Base-by-base conservation (phyloP, 1,284 basidiomycete species). In the Sporisorium exsertum region DNA sequence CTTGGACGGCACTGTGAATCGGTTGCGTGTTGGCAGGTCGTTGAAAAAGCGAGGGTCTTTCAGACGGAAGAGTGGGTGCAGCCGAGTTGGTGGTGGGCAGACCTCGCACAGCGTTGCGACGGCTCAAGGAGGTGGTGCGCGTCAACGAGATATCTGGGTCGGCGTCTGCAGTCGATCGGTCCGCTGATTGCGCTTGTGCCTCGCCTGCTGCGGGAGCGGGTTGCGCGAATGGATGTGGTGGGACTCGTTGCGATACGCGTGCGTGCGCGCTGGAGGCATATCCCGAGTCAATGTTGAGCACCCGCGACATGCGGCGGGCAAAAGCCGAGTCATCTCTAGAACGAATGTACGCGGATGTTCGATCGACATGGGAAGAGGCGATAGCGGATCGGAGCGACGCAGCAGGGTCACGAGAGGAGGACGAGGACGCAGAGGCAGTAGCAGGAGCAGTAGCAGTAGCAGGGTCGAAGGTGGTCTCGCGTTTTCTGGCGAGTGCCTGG, bases 51-150 rank as follows among this genome's bases (percentile, higher is more conserved):
- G 66, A 59, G 6, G 72, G 66, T 27, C 66, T 58, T 16, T 56
- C 58, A 0, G 72, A 74, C 7, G 66, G 64, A n/a, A 74, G 63
- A 53, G 58, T 69, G 42, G 62, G 50, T 2, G 62, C 20, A 29
- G 69, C 66, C 15, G 66, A 69, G 40, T 63, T 57, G 35, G 22
- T 69, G 10, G 60, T 51, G 7, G 62, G 58, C 26, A 55, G n/a
- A 1, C 63, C 56, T 7, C 72, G 72, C n/a, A 74, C 61, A n/a
- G 72, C 72, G 22, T 70, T 70, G 42, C 72, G 72, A 13, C 72
- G 65, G 35, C 54, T 56, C 43, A 74, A 52, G 5, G 72, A 65
- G 5, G 66, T 64, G 2, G 58, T 59, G 15, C 66, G 62, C 10
- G 72, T 60, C 9, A 74, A 45, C 5, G 72, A 74, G 51, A 74